phyloP scores from a whole-genome alignment of 805 yeast genomes.

The Lachancea waltii region DNA sequence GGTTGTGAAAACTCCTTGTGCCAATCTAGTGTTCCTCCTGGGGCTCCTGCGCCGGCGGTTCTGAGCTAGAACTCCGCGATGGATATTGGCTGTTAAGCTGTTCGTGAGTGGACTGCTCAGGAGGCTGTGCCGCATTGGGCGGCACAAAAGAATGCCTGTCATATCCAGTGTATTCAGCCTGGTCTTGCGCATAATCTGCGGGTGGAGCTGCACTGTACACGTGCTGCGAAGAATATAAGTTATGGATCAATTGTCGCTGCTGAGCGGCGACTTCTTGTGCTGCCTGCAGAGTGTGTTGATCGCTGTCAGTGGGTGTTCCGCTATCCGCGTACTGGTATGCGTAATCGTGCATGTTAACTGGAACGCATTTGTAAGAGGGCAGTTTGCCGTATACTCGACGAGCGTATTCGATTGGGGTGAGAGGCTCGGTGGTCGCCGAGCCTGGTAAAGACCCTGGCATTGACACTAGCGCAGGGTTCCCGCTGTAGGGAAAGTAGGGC shows the following conservation, averaged over 20 bases:
- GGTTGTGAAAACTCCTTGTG: not conserved
- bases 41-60: not conserved
- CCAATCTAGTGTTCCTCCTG: not conserved
- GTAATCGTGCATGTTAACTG: conserved; percentile 22
- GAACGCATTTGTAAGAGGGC: conserved; percentile 27
- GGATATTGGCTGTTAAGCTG: not conserved
- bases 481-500: not conserved
- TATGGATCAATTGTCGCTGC: conserved; percentile 25
- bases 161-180: conserved; percentile 2
- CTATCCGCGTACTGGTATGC: conserved; percentile 86
- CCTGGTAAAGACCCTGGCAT: not conserved
- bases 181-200: conserved; percentile 1
- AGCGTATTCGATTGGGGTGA: conserved; percentile 28
- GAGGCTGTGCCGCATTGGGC: conserved; percentile 5
- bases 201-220: conserved; percentile 2
- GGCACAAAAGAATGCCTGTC: conserved; percentile 5
- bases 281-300: conserved; percentile 15
- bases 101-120: conserved; percentile 1
- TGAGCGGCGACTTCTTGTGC: conserved; percentile 20
- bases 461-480: not conserved
- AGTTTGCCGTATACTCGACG: conserved; percentile 27
- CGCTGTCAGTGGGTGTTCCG: conserved; percentile 43
- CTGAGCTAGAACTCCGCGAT: not conserved
- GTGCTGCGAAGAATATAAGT: conserved; percentile 9
- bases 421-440: conserved; percentile 12